Conservation (phyloP, 2,329 filamentous ascomycete genomes). For the Verticillium albo-atrum region DNA sequence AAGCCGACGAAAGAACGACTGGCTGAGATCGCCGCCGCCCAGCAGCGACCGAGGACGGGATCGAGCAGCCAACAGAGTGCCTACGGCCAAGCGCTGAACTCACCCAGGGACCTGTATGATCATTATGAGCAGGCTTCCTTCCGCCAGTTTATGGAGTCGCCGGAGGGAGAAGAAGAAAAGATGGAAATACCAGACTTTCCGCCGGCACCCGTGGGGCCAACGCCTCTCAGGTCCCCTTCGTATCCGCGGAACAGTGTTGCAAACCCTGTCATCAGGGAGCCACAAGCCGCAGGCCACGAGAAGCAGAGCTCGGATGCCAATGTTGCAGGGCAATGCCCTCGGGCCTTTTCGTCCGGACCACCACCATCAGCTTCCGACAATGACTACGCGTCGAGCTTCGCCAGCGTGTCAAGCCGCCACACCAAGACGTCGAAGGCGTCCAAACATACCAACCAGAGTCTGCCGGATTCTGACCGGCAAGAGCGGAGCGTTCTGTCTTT, state of each 20-base stretch:
- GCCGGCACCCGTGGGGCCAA: background rate
- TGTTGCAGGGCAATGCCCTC: constrained; percentile 9
- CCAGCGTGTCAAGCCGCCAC: constrained; percentile 51
- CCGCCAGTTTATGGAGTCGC: constrained; percentile 29
- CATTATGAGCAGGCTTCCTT: constrained; percentile 56
- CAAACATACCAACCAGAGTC: constrained; percentile 41
- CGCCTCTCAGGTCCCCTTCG: constrained; percentile 7
- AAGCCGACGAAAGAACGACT: constrained; percentile 32
- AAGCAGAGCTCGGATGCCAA: background rate
- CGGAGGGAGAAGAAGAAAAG: background rate
- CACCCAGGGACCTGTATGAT: constrained; percentile 48
- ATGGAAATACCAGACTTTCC: constrained; percentile 4
- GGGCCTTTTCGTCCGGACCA: background rate
- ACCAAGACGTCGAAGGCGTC: constrained; percentile 52
- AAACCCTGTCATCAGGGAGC: constrained; percentile 11
- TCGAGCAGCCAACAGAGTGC: constrained; percentile 8
- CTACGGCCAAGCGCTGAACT: constrained; percentile 20
- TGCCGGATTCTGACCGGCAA: constrained; percentile 46
- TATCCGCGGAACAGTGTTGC: constrained; percentile 6
- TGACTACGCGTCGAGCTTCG: constrained; percentile 32
- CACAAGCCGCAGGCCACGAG: background rate
- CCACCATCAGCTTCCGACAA: background rate
- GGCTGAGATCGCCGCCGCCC: constrained; percentile 6
- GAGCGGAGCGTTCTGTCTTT: constrained; percentile 52
- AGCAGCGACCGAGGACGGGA: constrained; percentile 7